A percentile compares a stretch with the other conserved stretches of the same genome.
Conservation (phyloP, 2,329 filamentous ascomycete genomes). For the Fusarium irregulare region DNA sequence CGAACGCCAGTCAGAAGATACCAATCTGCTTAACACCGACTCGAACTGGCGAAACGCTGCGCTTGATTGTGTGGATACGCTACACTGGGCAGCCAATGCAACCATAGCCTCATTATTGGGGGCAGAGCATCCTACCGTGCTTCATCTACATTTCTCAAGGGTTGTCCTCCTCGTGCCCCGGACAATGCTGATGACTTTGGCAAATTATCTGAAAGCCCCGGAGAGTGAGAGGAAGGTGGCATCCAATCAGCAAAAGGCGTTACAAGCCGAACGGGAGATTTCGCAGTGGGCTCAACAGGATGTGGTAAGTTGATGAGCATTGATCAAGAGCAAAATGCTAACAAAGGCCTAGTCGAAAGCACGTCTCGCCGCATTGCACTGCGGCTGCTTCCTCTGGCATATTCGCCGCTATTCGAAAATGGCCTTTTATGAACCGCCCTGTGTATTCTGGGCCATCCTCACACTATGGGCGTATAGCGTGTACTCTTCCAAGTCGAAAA, state of each 20-base stretch:
- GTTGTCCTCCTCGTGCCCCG: conserved; percentile 63
- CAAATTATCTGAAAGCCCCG: conserved; percentile 37
- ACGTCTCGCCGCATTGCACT: conserved; percentile 57
- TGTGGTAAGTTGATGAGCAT: conserved; percentile 27
- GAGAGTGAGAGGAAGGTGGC: conserved; percentile 3
- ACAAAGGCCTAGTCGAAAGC: conserved; percentile 53
- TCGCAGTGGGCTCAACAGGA: conserved; percentile 51
- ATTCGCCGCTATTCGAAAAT: conserved; percentile 56
- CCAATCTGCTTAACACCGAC: background rate
- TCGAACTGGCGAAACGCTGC: conserved; percentile 56
- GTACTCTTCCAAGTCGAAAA: conserved; percentile 17
- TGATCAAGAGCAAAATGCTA: rapidly evolving
- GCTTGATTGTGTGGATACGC: conserved; percentile 63
- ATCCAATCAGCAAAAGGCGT: conserved; percentile 25
- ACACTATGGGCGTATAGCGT: conserved; percentile 55
- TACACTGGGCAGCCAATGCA: conserved; percentile 68
- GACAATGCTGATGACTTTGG: conserved; percentile 57
- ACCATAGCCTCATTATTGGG: conserved; percentile 61
- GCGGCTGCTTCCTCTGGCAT: conserved; percentile 59
- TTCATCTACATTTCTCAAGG: conserved; percentile 66
- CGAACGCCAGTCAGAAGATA: background rate
- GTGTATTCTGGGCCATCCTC: conserved; percentile 53
- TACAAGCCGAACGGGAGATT: conserved; percentile 45
- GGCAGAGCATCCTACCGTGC: conserved; percentile 64
- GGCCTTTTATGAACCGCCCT: conserved; percentile 54